Conservation (phyloP, 2,329 filamentous ascomycete genomes). For the Alternaria triticina region DNA sequence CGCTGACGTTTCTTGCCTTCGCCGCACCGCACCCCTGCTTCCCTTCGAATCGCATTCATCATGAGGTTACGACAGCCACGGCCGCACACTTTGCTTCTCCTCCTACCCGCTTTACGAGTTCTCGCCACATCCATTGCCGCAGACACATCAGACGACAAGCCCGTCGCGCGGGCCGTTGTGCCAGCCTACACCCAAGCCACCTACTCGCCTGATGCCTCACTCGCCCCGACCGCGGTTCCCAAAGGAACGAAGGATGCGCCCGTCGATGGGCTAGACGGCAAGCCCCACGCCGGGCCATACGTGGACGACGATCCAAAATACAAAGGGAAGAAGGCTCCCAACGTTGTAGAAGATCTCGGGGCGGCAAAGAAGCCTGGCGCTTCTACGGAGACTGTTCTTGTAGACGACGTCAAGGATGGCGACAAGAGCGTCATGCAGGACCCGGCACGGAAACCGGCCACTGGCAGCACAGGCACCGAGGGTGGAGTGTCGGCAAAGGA, state of each 20-base stretch:
- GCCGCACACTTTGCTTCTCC: slow-evolving; percentile 56
- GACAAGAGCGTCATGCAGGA: slow-evolving; percentile 92
- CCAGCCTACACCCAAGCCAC: slow-evolving; percentile 30
- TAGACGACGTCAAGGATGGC: slow-evolving; percentile 54
- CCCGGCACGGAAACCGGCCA: slow-evolving; percentile 74
- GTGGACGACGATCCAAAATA: slow-evolving; percentile 60
- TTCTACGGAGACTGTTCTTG: slow-evolving; percentile 33
- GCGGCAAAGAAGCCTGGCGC: slow-evolving; percentile 37
- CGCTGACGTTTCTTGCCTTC: slow-evolving; percentile 2
- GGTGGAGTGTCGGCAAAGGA: slow-evolving; percentile 89
- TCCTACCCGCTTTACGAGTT: slow-evolving; percentile 67
- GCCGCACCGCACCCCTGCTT: slow-evolving; percentile 10
- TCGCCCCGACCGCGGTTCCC: slow-evolving; percentile 26
- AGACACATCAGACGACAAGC: slow-evolving; percentile 30
- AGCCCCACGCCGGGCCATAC: slow-evolving; percentile 86
- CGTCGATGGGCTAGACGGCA: slow-evolving; percentile 90
- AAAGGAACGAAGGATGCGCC: slow-evolving; percentile 79
- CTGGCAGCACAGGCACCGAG: slow-evolving; percentile 86
- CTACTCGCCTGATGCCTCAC: slow-evolving; percentile 29
- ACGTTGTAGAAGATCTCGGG: slow-evolving; percentile 48
- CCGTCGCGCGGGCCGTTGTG: slow-evolving; percentile 39
- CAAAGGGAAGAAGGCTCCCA: slow-evolving; percentile 43
- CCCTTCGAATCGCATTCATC: slow-evolving; percentile 26
- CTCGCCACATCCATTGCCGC: slow-evolving; percentile 57
- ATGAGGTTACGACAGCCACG: slow-evolving; percentile 67